These are phyloP conservation scores for Dendrothele bispora DNA, from an alignment of 768 basidiomycete genomes.

Conservation along the genomic window DNA sequence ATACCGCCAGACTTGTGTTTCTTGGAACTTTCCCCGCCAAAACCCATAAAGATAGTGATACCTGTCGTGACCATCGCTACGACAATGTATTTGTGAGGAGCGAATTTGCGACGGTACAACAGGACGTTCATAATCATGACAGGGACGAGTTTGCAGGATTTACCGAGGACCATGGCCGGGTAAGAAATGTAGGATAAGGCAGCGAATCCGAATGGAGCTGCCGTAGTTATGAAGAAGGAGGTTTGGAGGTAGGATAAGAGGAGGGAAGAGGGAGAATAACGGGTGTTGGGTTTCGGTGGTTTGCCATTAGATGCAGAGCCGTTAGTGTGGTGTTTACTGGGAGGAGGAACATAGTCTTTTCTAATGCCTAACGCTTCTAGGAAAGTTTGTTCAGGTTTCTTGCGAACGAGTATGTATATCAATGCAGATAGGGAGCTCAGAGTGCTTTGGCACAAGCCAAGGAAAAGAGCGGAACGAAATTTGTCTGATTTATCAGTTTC, in stretches of 20 bases:
- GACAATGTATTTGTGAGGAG: slow-evolving; percentile 93
- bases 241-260: slow-evolving; percentile 80
- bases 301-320: slow-evolving; percentile 18
- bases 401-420: slow-evolving; percentile 68
- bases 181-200: slow-evolving; percentile 95
- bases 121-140: slow-evolving; percentile 98
- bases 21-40: slow-evolving; percentile 61
- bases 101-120: slow-evolving; percentile 90
- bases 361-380: slow-evolving; percentile 64
- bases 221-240: slow-evolving; percentile 83
- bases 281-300: slow-evolving; percentile 30
- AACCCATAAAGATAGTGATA: slow-evolving; percentile 92
- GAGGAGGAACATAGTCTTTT: slow-evolving; percentile 25
- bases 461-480: slow-evolving; percentile 84
- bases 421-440: slow-evolving; percentile 77
- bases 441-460: slow-evolving; percentile 83
- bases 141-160: slow-evolving; percentile 98
- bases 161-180: slow-evolving; percentile 98
- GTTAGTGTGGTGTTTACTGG: slow-evolving; percentile 13
- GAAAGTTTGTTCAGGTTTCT: slow-evolving; percentile 53
- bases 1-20: slow-evolving; percentile 26
- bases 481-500: slow-evolving; percentile 63
- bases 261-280: slow-evolving; percentile 46
- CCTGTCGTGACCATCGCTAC: slow-evolving; percentile 90
- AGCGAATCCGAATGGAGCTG: slow-evolving; percentile 95